Evolutionary conservation across 2,329 filamentous ascomycete genomes (phyloP).

Genomic region (Venturia aucupariae): DNA sequence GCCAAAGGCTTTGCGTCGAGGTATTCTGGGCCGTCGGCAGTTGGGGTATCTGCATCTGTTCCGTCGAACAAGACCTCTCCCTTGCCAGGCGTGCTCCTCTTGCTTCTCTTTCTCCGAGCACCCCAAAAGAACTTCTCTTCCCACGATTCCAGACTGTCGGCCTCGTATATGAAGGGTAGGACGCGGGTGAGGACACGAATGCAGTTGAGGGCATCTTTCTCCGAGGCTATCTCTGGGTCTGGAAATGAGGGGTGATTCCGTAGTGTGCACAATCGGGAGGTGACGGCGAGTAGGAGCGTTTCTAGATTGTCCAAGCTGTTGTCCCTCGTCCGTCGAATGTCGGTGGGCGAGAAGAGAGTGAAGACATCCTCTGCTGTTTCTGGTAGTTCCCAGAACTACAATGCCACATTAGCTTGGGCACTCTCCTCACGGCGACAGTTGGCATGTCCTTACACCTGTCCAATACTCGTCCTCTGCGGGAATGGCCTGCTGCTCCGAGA

Average conservation of each 20-base stretch:
- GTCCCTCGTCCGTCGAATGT: constrained; percentile 78
- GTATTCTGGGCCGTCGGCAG: constrained; percentile 50
- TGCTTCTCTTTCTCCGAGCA: constrained; percentile 22
- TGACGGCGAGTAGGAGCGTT: constrained; percentile 74
- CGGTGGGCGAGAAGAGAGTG: constrained; percentile 75
- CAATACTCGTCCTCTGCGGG: constrained; percentile 84
- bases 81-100: constrained; percentile 40
- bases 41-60: constrained; percentile 39
- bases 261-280: constrained; percentile 71
- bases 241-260: constrained; percentile 88
- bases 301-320: constrained; percentile 79
- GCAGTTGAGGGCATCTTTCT: constrained; percentile 89
- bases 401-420: neutral
- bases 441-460: constrained; percentile 58
- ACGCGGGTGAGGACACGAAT: constrained; percentile 82
- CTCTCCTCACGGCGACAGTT: neutral
- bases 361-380: constrained; percentile 95
- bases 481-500: constrained; percentile 86
- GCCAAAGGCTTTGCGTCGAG: constrained; percentile 80
- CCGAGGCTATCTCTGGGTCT: constrained; percentile 70
- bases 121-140: constrained; percentile 90
- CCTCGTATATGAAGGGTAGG: constrained; percentile 86
- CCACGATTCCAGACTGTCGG: constrained; percentile 72
- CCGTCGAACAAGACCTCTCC: constrained; percentile 73
- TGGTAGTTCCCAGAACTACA: constrained; percentile 91